These are phyloP conservation scores for Beauveria brongniartii DNA, from an alignment of 2,329 filamentous ascomycete genomes.

Conservation along the genomic window DNA sequence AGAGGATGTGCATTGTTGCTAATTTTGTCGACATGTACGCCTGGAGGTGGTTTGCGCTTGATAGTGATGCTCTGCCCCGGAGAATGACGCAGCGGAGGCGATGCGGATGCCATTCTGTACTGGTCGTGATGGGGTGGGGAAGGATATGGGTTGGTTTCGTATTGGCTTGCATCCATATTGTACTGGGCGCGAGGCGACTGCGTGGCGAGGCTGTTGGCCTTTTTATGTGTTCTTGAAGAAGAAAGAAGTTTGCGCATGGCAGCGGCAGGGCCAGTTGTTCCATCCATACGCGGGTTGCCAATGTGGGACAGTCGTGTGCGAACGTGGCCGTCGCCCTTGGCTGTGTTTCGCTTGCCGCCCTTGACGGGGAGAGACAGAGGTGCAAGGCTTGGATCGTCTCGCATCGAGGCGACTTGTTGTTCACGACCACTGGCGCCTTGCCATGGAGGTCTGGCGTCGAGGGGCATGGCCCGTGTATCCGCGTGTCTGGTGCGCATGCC, in stretches of 20 bases:
- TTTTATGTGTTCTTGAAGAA: conserved; percentile 23
- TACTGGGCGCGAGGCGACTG: conserved; percentile 13
- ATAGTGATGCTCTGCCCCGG: conserved; percentile 27
- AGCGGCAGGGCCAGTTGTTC: conserved; percentile 15
- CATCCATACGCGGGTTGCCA: conserved; percentile 1
- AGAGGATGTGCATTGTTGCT: conserved; percentile 24
- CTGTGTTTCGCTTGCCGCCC: conserved; percentile 34
- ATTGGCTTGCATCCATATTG: conserved; percentile 18
- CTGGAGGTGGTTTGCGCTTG: conserved; percentile 37
- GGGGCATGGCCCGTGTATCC: conserved; percentile 28
- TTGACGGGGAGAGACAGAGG: conserved; percentile 50
- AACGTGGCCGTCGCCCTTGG: conserved; percentile 8
- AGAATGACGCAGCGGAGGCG: conserved; percentile 16
- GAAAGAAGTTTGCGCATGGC: conserved; percentile 29
- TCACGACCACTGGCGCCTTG: conserved; percentile 64
- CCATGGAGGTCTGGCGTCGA: conserved; percentile 53
- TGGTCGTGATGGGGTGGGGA: conserved; percentile 23
- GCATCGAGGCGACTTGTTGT: conserved; percentile 55
- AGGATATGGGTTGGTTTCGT: conserved; percentile 13
- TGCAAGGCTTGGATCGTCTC: conserved; percentile 47
- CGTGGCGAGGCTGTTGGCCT: conserved; percentile 1
- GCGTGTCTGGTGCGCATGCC: conserved; percentile 27
- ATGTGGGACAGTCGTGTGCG: conserved; percentile 6
- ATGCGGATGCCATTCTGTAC: conserved; percentile 4
- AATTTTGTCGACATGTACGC: conserved; percentile 16